Conservation (phyloP, 495 filamentous ascomycete species). For the Aspergillus mulundensis region DNA sequence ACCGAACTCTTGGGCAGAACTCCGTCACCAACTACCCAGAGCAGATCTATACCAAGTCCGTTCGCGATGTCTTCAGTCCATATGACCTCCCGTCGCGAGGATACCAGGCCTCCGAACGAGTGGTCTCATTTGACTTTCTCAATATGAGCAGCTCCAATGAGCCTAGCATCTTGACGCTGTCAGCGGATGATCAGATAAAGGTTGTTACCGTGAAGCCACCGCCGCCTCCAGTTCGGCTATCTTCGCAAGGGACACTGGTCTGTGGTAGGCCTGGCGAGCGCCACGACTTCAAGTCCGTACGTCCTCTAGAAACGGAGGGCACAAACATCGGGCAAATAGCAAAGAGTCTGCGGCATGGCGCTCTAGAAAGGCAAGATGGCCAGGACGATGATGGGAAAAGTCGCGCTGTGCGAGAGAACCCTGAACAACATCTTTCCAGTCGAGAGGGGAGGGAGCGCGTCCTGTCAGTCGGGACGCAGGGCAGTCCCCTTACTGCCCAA, state of each 20-base stretch:
- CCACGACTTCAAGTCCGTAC: slow-evolving; percentile 30
- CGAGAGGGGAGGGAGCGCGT: slow-evolving; percentile 40
- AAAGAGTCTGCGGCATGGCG: slow-evolving; percentile 26
- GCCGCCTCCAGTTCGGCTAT: slow-evolving; percentile 45
- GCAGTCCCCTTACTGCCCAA: slow-evolving; percentile 28
- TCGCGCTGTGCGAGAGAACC: slow-evolving; percentile 8
- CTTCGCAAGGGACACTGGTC: slow-evolving; percentile 38
- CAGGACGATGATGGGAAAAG: slow-evolving; percentile 5
- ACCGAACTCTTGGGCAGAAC: slow-evolving; percentile 38
- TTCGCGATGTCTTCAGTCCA: slow-evolving; percentile 44
- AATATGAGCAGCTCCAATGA: slow-evolving; percentile 57
- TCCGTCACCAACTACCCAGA: slow-evolving; percentile 39
- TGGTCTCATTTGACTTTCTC: slow-evolving; percentile 87
- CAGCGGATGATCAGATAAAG: slow-evolving; percentile 63
- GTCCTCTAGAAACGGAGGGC: slow-evolving; percentile 29
- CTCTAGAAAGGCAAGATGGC: slow-evolving; percentile 19
- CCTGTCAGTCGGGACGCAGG: slow-evolving; percentile 26
- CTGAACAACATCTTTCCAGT: slow-evolving; percentile 35
- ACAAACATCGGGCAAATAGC: slow-evolving; percentile 30
- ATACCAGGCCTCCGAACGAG: slow-evolving; percentile 54
- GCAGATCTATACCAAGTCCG: slow-evolving; percentile 44
- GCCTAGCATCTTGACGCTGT: slow-evolving; percentile 62
- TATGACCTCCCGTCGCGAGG: slow-evolving; percentile 42
- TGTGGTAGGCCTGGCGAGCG: slow-evolving; percentile 28
- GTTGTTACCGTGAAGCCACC: slow-evolving; percentile 61